Conservation (phyloP, 305 asterid species). For the Fraxinus albicans region DNA sequence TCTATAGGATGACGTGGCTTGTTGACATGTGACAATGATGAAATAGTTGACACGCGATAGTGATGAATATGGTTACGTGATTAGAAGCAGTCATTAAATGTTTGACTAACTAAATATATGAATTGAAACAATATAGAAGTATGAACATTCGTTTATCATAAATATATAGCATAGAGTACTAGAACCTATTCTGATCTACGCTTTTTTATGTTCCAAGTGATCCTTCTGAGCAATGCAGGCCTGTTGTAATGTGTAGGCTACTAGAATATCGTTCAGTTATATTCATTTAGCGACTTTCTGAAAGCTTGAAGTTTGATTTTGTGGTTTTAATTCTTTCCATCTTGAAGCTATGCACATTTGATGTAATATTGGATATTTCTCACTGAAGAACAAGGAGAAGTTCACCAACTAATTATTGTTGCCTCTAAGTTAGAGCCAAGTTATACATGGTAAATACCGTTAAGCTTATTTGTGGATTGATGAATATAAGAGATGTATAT, state of each 20-base stretch:
- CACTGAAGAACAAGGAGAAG: slow-evolving; percentile 1
- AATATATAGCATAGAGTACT: neutral
- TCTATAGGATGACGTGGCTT: neutral
- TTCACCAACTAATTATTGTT: neutral
- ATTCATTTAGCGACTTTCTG: slow-evolving; percentile 8
- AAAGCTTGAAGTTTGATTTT: slow-evolving; percentile 6
- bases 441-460: neutral
- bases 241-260: neutral
- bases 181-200: slow-evolving; percentile 9
- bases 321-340: slow-evolving; percentile 1
- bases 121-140: neutral
- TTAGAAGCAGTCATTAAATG: slow-evolving; percentile 21
- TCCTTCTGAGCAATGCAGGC: slow-evolving; percentile 11
- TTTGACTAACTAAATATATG: slow-evolving; percentile 10
- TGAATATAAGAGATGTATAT: neutral
- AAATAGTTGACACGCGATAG: neutral
- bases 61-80: slow-evolving; percentile 12
- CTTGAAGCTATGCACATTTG: slow-evolving; percentile 7
- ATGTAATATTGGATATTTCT: slow-evolving; percentile 12
- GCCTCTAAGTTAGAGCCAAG: neutral
- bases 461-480: slow-evolving; percentile 1
- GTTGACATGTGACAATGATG: neutral
- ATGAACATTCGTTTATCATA: neutral
- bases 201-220: slow-evolving; percentile 8
- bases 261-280: neutral